A percentile compares a stretch with the other conserved stretches of the same genome.
phyloP scores from a whole-genome alignment of 345 rosid genomes.

The Lagerstroemia speciosa region DNA sequence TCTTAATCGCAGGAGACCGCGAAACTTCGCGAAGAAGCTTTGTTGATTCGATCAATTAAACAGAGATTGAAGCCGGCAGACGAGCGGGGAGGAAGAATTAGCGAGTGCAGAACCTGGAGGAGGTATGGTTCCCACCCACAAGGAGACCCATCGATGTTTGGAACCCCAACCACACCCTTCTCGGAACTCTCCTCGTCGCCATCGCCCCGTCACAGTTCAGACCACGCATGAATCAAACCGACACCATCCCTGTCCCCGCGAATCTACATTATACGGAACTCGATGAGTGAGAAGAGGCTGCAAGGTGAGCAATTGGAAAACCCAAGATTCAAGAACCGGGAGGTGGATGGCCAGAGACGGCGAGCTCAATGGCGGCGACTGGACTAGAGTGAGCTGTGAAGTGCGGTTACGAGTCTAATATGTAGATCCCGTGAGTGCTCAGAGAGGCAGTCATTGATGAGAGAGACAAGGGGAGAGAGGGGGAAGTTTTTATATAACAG shows the following conservation, averaged over 20 bases:
- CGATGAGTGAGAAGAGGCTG: neutral
- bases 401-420: too few species aligned
- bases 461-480: too few species aligned
- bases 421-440: too few species aligned
- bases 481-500: too few species aligned
- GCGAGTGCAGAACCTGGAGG: conserved; percentile 92
- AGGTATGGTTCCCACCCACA: conserved; percentile 95
- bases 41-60: neutral
- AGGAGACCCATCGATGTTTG: conserved; percentile 73
- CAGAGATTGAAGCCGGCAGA: conserved; percentile 24
- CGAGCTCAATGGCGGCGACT: too few species aligned
- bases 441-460: too few species aligned
- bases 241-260: neutral
- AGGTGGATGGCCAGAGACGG: neutral
- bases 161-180: conserved; percentile 52
- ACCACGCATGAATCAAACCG: neutral
- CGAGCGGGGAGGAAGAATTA: conserved; percentile 17
- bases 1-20: too few species aligned
- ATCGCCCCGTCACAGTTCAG: conserved; percentile 16
- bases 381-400: too few species aligned
- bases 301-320: neutral
- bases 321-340: neutral
- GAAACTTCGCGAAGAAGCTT: too few species aligned
- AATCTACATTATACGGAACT: neutral
- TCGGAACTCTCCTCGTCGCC: conserved; percentile 31